These are phyloP conservation scores for Marchantia polymorpha DNA, from an alignment of 225 moss, liverwort and hornwort species.

Conservation along the genomic window DNA sequence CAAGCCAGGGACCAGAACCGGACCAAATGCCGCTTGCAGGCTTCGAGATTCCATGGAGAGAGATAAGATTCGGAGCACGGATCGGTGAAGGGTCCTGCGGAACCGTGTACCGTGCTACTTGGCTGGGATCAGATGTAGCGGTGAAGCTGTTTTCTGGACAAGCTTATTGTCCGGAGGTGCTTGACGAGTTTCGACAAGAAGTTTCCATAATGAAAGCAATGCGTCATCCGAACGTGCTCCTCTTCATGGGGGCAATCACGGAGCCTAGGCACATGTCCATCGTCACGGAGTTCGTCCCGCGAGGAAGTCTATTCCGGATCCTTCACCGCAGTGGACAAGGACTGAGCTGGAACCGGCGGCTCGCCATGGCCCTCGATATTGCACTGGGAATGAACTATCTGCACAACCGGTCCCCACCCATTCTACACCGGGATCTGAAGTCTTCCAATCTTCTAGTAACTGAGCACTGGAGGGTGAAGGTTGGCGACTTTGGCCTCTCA, in stretches of 20 bases:
- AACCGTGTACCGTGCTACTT: not conserved
- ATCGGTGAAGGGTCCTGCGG: not conserved
- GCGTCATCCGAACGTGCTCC: conserved; percentile 35
- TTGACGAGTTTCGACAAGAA: conserved; percentile 29
- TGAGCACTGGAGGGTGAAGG: conserved; percentile 35
- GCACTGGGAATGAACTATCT: conserved; percentile 38
- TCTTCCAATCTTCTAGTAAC: conserved; percentile 34
- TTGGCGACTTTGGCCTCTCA: conserved; percentile 37
- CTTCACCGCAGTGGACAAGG: conserved; percentile 23
- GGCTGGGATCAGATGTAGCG: conserved; percentile 25
- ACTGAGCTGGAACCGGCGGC: conserved; percentile 24
- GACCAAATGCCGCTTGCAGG: too few species aligned
- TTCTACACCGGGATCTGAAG: conserved; percentile 36
- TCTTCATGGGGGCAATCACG: conserved; percentile 35
- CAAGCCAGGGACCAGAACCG: too few species aligned
- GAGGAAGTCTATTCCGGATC: conserved; percentile 28
- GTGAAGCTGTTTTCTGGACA: conserved; percentile 32
- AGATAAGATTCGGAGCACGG: too few species aligned
- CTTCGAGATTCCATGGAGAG: too few species aligned
- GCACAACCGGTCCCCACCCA: conserved; percentile 30
- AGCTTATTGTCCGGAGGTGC: conserved; percentile 18
- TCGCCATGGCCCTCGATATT: conserved; percentile 34
- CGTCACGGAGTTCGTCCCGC: conserved; percentile 22
- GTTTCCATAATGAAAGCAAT: conserved; percentile 30
- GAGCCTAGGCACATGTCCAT: conserved; percentile 30